Base-by-base conservation (phyloP, 2,329 filamentous ascomycete species). In the Pseudopithomyces maydicus region DNA sequence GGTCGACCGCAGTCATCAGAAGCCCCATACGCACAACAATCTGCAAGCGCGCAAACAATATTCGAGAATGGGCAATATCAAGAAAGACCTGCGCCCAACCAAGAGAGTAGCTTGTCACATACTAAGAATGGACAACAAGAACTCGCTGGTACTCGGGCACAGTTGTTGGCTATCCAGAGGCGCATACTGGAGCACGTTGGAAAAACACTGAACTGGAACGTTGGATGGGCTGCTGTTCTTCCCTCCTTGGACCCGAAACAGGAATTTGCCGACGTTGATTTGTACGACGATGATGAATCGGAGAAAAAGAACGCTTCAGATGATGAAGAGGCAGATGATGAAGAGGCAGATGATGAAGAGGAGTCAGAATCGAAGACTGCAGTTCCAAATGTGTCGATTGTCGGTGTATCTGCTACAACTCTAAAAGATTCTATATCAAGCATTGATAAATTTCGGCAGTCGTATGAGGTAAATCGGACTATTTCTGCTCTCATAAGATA, bases 61-160 rank as follows among this genome's bases (percentile, higher is more conserved):
- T 77, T 71, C 42, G 75, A 77, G 19, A 73, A 78, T 35, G 74
- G 74, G 19, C 70, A 71, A 35, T 76, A 75, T 52, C 70, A 71
- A 42, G 70, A 74, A 44, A 63, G 69, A 8, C 65, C 66, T 15
- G 26, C 58, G 19, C 64, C 64, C n/a, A 59, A 49, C 19, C 68
- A 71, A 38, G 59, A 66, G 39, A 64, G 57, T 38, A 52, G 52
- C 14, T 44, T 64, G 42, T 60, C 63, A 39, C 58, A 65, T 35
- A 65, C 73, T 1, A 81, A 78, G 57, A 79, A 79, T 14, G 92
- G 94, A 0, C 79, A 93, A 0, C 90, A 96, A 70, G 90, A 96
- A 53, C 80, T 98, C 22, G 91, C 93, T 35, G 90, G 91, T 43
- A 87, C 88, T 58, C 85, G 94, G 67, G 94, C 91, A 6, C 92